These are phyloP conservation scores for Perilla frutescens DNA, from an alignment of 257 asterid species.

Conservation along the genomic window DNA sequence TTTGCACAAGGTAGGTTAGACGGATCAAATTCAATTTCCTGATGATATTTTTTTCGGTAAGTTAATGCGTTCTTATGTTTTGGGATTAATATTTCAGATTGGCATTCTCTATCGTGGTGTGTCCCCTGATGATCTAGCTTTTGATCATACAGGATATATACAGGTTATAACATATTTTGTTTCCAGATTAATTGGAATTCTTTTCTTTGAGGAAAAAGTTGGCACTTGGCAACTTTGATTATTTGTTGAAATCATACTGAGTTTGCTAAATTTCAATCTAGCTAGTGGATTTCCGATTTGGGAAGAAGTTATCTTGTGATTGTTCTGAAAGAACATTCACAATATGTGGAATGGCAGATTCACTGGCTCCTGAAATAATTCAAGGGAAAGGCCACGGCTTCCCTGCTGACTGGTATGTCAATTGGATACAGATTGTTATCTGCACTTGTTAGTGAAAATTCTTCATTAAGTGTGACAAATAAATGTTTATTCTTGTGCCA, in stretches of 20 bases:
- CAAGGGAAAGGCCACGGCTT: conserved; percentile 95
- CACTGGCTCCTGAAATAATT: conserved; percentile 91
- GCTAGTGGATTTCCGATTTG: conserved; percentile 96
- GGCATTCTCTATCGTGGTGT: conserved; percentile 85
- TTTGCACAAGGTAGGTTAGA: conserved; percentile 73
- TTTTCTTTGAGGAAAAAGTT: conserved; percentile 9
- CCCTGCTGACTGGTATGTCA: conserved; percentile 86
- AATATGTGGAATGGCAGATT: conserved; percentile 84
- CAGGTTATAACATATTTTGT: conserved; percentile 57
- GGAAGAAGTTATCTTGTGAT: conserved; percentile 72
- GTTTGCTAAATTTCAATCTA: conserved; percentile 47
- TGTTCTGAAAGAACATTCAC: conserved; percentile 73
- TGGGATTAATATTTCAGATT: conserved; percentile 50
- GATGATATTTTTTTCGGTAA: neutral
- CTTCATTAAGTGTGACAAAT: neutral
- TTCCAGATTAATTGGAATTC: conserved; percentile 19
- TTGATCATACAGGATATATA: conserved; percentile 77
- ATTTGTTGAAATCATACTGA: conserved; percentile 37
- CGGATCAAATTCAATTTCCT: conserved; percentile 30
- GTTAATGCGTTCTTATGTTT: conserved; percentile 23
- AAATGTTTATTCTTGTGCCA: neutral
- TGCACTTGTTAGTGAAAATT: conserved; percentile 9
- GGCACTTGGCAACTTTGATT: conserved; percentile 20
- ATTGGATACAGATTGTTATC: conserved; percentile 33
- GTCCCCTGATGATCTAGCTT: conserved; percentile 78